Base-by-base conservation (phyloP, 805 yeast genomes). In the Starmerella bombi region DNA sequence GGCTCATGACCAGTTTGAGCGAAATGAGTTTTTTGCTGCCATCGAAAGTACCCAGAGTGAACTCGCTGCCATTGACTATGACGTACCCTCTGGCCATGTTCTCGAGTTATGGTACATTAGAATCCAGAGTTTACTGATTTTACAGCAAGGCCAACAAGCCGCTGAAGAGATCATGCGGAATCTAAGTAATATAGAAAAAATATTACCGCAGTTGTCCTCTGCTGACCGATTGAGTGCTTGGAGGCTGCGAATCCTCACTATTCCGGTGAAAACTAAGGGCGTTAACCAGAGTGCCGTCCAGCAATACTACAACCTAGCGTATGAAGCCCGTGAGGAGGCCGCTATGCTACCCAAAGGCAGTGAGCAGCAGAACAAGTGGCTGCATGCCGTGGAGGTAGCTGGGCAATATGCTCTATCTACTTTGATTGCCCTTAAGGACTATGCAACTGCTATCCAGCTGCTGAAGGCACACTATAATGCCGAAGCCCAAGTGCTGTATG, bases 381-480 rank as follows among this genome's bases (percentile, higher is more conserved):
- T 40, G 27, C 18, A 12, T 8, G 35, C 35, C 33, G 23, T 59
- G 54, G 57, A 36, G 30, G 46, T 51, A 6, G 48, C 58, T 21
- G 64, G 64, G 10, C 43, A 58, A 5, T 51, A 51, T 34, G 57
- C 58, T 3, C 52, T 57, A 2, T 57, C 63, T 2, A 51, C 56
- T 27, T 51, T 62, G 19, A 34, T 59, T 4, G 56, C 58, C 6
- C 50, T 59, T 52, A 44, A 49, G 6, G 66, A 62, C 34, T 52
- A 45, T 32, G 30, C 45, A 4, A 51, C 63, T 5, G 64, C 63
- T 5, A 36, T 58, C n/a, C 51, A 52, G 8, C 59, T 58, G 34
- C 41, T 59, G 28, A 31, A 35, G 10, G 19, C 42, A 3, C 44
- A 56, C 7, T 48, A 52, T 29, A n/a, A 10, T 2, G 43, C 50